Percentiles rank a stretch among this genome's conserved stretches.
These are phyloP conservation scores for Santalum album DNA, from an alignment of 164 flowering plant species.

Conservation along the genomic window DNA sequence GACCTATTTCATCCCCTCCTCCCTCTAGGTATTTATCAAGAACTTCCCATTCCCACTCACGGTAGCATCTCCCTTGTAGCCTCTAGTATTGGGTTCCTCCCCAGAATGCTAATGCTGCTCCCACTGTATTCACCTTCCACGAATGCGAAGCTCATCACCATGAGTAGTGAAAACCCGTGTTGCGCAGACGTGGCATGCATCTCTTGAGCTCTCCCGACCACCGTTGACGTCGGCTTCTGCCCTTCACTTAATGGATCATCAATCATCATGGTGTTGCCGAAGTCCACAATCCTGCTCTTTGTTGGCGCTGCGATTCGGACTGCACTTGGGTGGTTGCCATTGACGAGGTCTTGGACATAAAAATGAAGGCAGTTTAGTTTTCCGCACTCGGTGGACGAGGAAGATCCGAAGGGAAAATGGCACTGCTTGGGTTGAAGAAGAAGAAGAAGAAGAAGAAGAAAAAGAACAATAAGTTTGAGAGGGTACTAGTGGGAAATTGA, in stretches of 20 bases:
- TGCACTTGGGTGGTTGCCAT: constrained; percentile 37
- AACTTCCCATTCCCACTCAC: constrained; percentile 21
- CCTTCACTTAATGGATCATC: constrained; percentile 39
- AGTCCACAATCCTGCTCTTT: constrained; percentile 5
- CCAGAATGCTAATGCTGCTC: constrained; percentile 35
- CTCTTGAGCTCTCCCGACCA: constrained; percentile 47
- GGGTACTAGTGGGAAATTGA: neutral
- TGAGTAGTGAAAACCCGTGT: constrained; percentile 17
- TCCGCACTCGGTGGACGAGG: constrained; percentile 13
- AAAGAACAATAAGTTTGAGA: neutral
- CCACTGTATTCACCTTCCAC: constrained; percentile 36
- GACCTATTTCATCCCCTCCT: too few relatives aligned
- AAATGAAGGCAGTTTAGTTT: constrained; percentile 38
- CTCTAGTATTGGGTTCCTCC: constrained; percentile 27
- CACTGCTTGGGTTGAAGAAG: neutral
- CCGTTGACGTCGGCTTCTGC: constrained; percentile 24
- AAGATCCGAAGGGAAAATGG: neutral
- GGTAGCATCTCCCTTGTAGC: constrained; percentile 16
- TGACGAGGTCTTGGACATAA: constrained; percentile 45
- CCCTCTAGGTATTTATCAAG: too few relatives aligned
- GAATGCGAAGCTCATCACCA: constrained; percentile 37
- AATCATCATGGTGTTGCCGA: constrained; percentile 29
- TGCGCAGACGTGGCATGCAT: constrained; percentile 26
- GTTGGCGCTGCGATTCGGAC: constrained; percentile 19
- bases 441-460: constrained; percentile 2